A percentile compares a stretch with the other conserved stretches of the same genome.
Evolutionary conservation across 306 rosid species (phyloP).

Genomic region (Dryas octopetala): DNA sequence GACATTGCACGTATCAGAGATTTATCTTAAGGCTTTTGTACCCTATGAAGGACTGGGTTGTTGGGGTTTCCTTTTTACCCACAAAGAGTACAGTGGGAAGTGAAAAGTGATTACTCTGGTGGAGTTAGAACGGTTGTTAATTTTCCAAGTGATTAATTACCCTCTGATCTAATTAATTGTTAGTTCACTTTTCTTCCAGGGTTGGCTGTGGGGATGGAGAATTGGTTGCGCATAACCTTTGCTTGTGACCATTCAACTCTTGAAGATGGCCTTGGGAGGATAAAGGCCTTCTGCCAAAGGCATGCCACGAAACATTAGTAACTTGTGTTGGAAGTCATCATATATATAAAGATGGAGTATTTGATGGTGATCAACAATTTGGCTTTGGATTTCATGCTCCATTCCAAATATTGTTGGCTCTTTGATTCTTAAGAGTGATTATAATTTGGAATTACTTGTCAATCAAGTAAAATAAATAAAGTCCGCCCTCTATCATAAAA

Average conservation of each 20-base stretch:
- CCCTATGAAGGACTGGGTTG: no score
- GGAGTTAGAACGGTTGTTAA: no score
- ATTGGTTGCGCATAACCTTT: conserved; percentile 52
- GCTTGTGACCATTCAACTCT: conserved; percentile 45
- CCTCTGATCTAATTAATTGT: background rate
- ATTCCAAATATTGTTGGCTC: background rate
- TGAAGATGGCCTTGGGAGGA: conserved; percentile 50
- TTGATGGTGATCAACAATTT: conserved; percentile 12
- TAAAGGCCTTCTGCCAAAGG: conserved; percentile 44
- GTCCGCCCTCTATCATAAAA: background rate
- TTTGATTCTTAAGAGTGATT: background rate
- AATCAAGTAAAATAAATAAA: background rate
- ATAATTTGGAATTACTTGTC: background rate
- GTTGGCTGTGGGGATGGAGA: conserved; percentile 42
- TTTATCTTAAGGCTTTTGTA: no score
- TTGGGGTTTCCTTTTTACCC: no score
- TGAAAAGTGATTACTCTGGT: background rate
- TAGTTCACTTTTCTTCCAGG: no score
- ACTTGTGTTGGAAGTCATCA: background rate
- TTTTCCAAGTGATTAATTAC: background rate
- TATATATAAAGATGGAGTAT: background rate
- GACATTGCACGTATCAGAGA: no score
- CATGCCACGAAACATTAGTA: conserved; percentile 31
- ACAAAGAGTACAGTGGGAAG: no score
- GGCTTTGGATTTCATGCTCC: conserved; percentile 6